Percentiles rank a stretch among this genome's conserved stretches.
These are phyloP conservation scores for Quercus variabilis DNA, from an alignment of 306 rosid species.

Conservation along the genomic window DNA sequence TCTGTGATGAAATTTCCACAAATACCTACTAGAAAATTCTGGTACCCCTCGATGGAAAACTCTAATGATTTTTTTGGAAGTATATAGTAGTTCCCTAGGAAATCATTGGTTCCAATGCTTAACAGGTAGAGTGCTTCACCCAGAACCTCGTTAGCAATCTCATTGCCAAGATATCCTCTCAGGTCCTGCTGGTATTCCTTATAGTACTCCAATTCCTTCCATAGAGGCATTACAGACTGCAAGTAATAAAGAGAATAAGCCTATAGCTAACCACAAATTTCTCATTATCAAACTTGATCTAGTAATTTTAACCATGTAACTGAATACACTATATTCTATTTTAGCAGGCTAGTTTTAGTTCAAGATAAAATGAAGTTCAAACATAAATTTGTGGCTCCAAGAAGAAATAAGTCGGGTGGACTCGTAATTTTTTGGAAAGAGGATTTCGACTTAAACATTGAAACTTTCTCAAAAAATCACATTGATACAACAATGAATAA, in stretches of 20 bases:
- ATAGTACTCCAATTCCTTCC: slow-evolving; percentile 57
- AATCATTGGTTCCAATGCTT: slow-evolving; percentile 64
- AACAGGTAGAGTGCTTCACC: slow-evolving; percentile 43
- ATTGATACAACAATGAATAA: no score
- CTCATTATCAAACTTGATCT: neutral
- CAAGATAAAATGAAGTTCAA: no score
- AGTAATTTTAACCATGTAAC: neutral
- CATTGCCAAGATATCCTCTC: slow-evolving; percentile 35
- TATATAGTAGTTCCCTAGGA: slow-evolving; percentile 46
- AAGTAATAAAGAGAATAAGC: neutral
- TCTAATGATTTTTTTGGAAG: slow-evolving; percentile 32
- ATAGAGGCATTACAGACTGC: slow-evolving; percentile 61
- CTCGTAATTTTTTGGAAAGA: no score
- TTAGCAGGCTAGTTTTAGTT: no score
- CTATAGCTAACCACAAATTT: neutral
- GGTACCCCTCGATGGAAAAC: slow-evolving; percentile 46
- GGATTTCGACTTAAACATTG: no score
- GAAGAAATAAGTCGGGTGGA: no score
- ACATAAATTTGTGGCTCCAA: no score
- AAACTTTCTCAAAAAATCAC: no score
- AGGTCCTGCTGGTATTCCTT: slow-evolving; percentile 45
- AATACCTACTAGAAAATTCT: slow-evolving; percentile 31
- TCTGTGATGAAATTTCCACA: slow-evolving; percentile 33
- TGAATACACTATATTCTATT: neutral
- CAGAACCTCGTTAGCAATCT: slow-evolving; percentile 37